A percentile compares a stretch with the other conserved stretches of the same genome.
These are phyloP conservation scores for Coemansia sp. DNA, from an alignment of 192 early-diverging fungal species.

Conservation along the genomic window DNA sequence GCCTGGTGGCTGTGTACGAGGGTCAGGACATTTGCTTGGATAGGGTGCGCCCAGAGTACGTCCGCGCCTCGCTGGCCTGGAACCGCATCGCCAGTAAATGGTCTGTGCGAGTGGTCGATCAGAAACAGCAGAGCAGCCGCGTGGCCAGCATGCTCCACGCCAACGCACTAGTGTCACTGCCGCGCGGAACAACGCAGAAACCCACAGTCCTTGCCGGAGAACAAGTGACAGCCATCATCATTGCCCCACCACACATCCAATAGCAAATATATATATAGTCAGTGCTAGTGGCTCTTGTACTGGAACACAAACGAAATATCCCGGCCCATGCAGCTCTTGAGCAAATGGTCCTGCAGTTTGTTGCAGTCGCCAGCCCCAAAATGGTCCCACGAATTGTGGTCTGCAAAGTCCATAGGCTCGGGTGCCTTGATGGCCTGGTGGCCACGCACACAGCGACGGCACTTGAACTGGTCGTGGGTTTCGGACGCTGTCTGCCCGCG, in stretches of 20 bases:
- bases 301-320: conserved; percentile 78
- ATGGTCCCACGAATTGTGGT: conserved; percentile 81
- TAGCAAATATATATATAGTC: not conserved
- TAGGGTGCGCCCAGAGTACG: conserved; percentile 30
- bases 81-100: conserved; percentile 21
- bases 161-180: conserved; percentile 77
- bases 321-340: conserved; percentile 60
- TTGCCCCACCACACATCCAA: conserved; percentile 13
- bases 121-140: conserved; percentile 75
- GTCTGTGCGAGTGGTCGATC: conserved; percentile 57
- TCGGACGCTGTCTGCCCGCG: conserved; percentile 63
- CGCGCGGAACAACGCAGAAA: conserved; percentile 43
- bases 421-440: conserved; percentile 68
- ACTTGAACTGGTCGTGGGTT: conserved; percentile 97
- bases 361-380: conserved; percentile 57
- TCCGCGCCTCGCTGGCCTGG: conserved; percentile 29
- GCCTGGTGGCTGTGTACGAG: conserved; percentile 69
- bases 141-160: conserved; percentile 73
- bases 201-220: conserved; percentile 12
- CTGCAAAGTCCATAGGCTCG: conserved; percentile 69
- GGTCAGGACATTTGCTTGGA: conserved; percentile 54
- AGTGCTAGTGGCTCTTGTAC: conserved; percentile 62
- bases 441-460: conserved; percentile 82
- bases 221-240: conserved; percentile 23
- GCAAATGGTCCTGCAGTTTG: conserved; percentile 60